Base-by-base conservation (phyloP, 2,329 filamentous ascomycete genomes). In the Pseudocercospora ulei region DNA sequence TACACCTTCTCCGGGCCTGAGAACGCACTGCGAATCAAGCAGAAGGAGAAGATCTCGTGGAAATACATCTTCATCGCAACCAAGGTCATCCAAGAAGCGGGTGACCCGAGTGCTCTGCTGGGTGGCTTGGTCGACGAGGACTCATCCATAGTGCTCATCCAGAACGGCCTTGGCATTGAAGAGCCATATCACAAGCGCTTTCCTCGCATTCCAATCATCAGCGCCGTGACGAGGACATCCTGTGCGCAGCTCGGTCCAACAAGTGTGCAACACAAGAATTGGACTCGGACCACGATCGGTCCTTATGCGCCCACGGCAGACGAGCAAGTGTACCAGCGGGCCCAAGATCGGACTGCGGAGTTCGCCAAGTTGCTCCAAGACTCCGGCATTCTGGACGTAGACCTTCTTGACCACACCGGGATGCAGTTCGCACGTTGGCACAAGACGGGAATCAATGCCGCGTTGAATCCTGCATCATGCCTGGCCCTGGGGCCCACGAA, bases 381-480 rank as follows among this genome's bases (percentile, higher is more conserved):
- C 7, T 78, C 78, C 19, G 72, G 71, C 1, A 73, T 83, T 48
- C 69, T 69, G 42, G 80, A 83, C 57, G 75, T 77, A 3, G 71
- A 77, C 43, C 64, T 70, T 4, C 74, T 78, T 50, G 68, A 72
- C 30, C 76, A 81, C 58, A 63, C 75, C 18, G 77, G 74, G 43
- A 65, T 83, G 31, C 80, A 83, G 60, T 71, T 75, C 24, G 72
- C 82, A 12, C 68, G 80, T 16, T 83, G 80, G 80, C 79, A 83
- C 60, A 84, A 83, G 60, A 73, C 82, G 46, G 78, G 76, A 52
- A 82, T 84, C 65, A 84, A 83, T 58, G 76, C 78, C 0, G 73
- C 76, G 36, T 80, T 82, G 69, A 84, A 83, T 61, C 78, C 80
- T 0, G 77, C 75, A 0, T 75, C 78, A 2, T 76, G 82, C 7